Base-by-base conservation (phyloP, 129 eudicot species). In the Flaveria robusta region DNA sequence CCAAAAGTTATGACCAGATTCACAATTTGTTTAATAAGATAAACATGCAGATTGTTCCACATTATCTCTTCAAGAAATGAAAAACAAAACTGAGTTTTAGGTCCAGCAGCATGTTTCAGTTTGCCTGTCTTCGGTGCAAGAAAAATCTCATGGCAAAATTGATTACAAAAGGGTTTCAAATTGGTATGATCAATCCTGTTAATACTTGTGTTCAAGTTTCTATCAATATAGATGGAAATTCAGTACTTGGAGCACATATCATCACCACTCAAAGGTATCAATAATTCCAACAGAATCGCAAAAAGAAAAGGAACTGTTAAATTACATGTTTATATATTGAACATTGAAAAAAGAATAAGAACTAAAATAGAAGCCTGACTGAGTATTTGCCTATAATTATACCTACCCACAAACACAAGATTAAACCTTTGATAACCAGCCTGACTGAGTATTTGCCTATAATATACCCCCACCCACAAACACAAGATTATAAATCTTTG, bases 101-200 rank as follows among this genome's bases (percentile, higher is more conserved):
- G 19, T 26, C 66, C 41, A 60, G 67, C 67, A 26, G n/a, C 67
- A 24, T 24, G 67, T 60, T 10, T 60, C 41, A 26, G 67, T 26
- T 60, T 27, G 37, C 67, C 27, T 51, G 11, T 12, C 18, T 8
- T 52, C 5, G 10, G 23, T n/a, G 24, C 59, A 52, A 52, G 24
- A 2, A 52, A 18, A 52, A 52, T 52, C 59, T 52, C 14, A 55
- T 55, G 63, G 27, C 13, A 19, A 55, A 55, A 55, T 1, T 8
- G 29, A 55, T 55, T 1, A 0, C 20, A 22, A 55, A 55, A 22
- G 13, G 63, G 27, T 9, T 55, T 8, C 29, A 55, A 55, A 20
- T 7, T 55, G 29, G 27, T 20, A 55, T 55, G 63, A 20, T 9
- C 10, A 0, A 55, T 19, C 29, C 63, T 55, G 12, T 58, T 22